These are phyloP conservation scores for Dictyostelium discoideum DNA, from an alignment of 78 protist genomes.

Conservation along the genomic window DNA sequence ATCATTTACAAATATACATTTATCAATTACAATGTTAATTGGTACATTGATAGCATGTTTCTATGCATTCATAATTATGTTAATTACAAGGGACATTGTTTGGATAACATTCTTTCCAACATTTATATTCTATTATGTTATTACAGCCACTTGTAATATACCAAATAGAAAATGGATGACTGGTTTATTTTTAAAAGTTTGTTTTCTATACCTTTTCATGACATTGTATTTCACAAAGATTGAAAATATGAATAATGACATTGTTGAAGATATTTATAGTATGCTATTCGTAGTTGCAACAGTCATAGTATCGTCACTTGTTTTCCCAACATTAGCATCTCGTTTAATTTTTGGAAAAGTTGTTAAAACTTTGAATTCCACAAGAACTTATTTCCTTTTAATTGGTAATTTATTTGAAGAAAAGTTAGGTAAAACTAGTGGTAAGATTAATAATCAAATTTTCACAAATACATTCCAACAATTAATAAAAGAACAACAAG, in stretches of 20 bases:
- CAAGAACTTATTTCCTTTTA: conserved; percentile 5
- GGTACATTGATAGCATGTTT: neutral
- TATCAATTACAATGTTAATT: neutral
- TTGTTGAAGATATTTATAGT: neutral
- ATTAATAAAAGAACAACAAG: neutral
- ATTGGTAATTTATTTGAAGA: conserved; percentile 46
- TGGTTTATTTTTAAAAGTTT: conserved; percentile 16
- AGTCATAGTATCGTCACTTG: neutral
- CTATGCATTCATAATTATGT: neutral
- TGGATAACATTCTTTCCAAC: conserved; percentile 48
- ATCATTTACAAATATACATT: neutral
- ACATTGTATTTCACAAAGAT: conserved; percentile 23
- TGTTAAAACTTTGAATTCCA: neutral
- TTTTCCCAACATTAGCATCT: conserved; percentile 32
- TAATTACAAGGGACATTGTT: neutral
- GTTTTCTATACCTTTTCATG: conserved; percentile 1
- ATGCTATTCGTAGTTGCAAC: neutral
- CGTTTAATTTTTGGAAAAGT: conserved; percentile 12
- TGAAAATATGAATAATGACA: neutral
- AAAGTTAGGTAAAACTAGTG: neutral
- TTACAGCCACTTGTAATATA: neutral
- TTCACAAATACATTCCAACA: neutral
- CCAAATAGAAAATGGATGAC: conserved; percentile 41
- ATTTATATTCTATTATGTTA: neutral
- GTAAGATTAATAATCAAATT: neutral